Evolutionary conservation across 129 eudicot genomes (phyloP).

Genomic region (Flaveria sonorensis): DNA sequence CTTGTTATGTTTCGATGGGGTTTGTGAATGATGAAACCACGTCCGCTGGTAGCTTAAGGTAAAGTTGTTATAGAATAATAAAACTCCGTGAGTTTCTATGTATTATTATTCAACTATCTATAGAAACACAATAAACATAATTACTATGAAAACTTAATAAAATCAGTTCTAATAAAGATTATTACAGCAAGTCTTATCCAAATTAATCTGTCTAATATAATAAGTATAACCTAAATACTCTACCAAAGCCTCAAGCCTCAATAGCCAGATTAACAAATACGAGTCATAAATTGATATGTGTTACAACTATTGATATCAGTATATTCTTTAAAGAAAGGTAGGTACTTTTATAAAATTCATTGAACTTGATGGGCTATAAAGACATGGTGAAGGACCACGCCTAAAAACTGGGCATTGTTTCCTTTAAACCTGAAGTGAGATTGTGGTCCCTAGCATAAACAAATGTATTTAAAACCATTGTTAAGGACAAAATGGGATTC

Average conservation of each 20-base stretch:
- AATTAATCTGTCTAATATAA: too few relatives aligned
- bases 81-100: too few relatives aligned
- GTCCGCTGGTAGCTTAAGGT: too few relatives aligned
- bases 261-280: neutral
- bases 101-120: too few relatives aligned
- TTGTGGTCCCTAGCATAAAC: conserved; percentile 63
- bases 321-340: conserved; percentile 23
- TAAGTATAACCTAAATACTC: neutral
- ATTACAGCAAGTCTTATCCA: too few relatives aligned
- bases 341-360: conserved; percentile 31
- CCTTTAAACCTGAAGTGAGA: conserved; percentile 48
- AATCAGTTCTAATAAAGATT: too few relatives aligned
- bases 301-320: conserved; percentile 21
- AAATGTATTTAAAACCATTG: conserved; percentile 32
- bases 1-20: too few relatives aligned
- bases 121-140: too few relatives aligned
- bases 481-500: conserved; percentile 49
- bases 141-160: too few relatives aligned
- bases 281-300: neutral
- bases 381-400: conserved; percentile 49
- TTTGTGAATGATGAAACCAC: too few relatives aligned
- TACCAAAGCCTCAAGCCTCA: neutral
- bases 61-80: too few relatives aligned
- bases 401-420: conserved; percentile 42
- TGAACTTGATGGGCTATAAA: conserved; percentile 37